A percentile compares a stretch with the other conserved stretches of the same genome.
Conservation (phyloP, 805 yeast genomes). For the Sugiyamaella floridensis region DNA sequence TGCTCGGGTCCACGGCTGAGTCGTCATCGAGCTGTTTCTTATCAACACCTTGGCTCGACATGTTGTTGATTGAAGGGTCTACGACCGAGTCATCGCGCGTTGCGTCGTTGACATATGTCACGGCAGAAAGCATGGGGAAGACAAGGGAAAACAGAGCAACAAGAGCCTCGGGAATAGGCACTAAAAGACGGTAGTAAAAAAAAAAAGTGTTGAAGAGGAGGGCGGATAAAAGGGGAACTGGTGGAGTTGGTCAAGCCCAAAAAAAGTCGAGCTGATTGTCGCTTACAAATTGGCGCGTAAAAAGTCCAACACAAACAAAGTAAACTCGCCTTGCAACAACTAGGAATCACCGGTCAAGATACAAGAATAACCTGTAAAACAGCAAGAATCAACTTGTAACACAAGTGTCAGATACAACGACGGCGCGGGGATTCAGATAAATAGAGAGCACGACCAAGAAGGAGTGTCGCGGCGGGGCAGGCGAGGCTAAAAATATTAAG, state of each 20-base stretch:
- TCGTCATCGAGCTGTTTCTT: background rate
- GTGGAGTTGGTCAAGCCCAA: too few species aligned
- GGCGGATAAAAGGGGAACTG: too few species aligned
- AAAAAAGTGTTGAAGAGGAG: background rate
- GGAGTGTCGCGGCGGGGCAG: background rate
- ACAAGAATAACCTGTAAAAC: too few species aligned
- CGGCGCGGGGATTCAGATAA: too few species aligned
- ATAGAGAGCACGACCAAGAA: background rate
- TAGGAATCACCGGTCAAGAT: too few species aligned
- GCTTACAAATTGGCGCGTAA: background rate
- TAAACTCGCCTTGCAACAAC: too few species aligned
- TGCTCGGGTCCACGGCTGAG: background rate
- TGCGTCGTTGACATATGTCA: slow-evolving; percentile 1
- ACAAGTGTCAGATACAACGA: too few species aligned
- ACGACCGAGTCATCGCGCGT: background rate
- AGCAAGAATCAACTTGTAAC: too few species aligned
- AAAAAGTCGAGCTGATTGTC: too few species aligned
- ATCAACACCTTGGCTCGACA: background rate
- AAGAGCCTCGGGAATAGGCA: too few species aligned
- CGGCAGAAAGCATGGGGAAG: slow-evolving; percentile 2
- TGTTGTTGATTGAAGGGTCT: background rate
- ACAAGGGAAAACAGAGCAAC: too few species aligned
- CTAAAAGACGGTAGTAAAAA: background rate
- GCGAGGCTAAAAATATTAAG: slow-evolving; percentile 1
- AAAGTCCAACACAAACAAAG: too few species aligned